Base-by-base conservation (phyloP, 208 protist genomes). In the Leishmania lainsoni region DNA sequence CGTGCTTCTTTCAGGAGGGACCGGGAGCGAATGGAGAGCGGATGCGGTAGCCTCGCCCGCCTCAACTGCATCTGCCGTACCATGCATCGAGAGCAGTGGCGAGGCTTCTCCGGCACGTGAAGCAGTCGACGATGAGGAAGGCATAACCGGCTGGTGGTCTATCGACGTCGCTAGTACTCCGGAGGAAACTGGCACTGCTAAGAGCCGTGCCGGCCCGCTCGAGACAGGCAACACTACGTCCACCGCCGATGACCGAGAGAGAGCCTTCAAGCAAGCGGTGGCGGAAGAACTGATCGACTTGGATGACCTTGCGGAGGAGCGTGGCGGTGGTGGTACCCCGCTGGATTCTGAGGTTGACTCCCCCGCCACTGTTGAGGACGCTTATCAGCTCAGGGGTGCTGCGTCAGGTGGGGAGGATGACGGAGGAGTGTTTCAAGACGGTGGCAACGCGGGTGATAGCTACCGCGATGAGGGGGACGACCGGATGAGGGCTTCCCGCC, bases 261-360 rank as follows among this genome's bases (percentile, higher is more conserved):
- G 69, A 8, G 45, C 22, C 2, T 81, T 84, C 26, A 42, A 73
- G 63, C 84, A 76, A 68, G 79, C 80, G 1, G 35, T 87, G 6
- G 10, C 61, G 35, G 84, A 87, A 32, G 84, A 87, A 12, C 42
- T 87, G 48, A 81, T 87, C 52, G 84, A 42, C 20, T 35, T 87
- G 29, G 84, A 87, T 0, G 59, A 39, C 0, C 49, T 87, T 52
- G 39, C 29, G 14, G 45, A 76, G 1, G 22, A 8, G 3, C n/a
- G 39, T 29, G 10, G 14, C 22, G 26, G 17, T 16, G 42, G 1
- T 35, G 75, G 5, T 1, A 65, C 59, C 48, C 48, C 3, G 39
- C 32, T 52, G 5, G 59, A 70, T n/a, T 12, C 49, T 17, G 69
- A 58, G 32, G 16, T 6, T 8, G 54, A 35, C 14, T 16, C 17